Base-by-base conservation (phyloP, 768 basidiomycete genomes). In the Xanthoconium stramineum region DNA sequence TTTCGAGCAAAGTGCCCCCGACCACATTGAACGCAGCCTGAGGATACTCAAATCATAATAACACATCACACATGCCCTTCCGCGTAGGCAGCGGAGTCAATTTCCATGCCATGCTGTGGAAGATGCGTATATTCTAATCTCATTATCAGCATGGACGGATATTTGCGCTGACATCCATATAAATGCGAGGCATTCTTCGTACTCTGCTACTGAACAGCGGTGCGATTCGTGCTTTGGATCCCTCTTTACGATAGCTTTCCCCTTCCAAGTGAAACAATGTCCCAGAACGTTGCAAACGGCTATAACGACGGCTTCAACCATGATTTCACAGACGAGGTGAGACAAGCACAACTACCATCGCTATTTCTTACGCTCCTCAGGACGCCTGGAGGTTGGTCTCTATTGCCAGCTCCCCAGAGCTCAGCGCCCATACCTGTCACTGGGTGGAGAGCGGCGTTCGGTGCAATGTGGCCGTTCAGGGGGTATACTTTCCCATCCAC, bases 251-350 rank as follows among this genome's bases (percentile, higher is more conserved):
- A 39, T n/a, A 55, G 19, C 28, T 29, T 19, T 12, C 32, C 39
- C 30, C 20, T 8, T 46, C 29, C 42, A 50, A 50, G 44, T 19
- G 15, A 48, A 24, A 38, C 38, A 30, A 70, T 70, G 66, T 35
- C 67, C 42, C 65, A 55, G 51, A 60, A 57, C 47, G 11, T 20
- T n/a, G 19, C 58, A n/a, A 57, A 47, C 33, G 11, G 6, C 56
- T 47, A 55, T 35, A 40, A 58, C 19, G 69, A 61, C 43, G 69
- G 66, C 29, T 69, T 47, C 53, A 70, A 70, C 38, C 69, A 66
- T 17, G 52, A 69, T 45, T 69, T 69, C 47, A 70, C 69, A 0
- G 68, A 69, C 44, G 66, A 70, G 61, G 68, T 69, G 50, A 48
- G 51, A 20, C 29, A 30, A 46, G 38, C 44, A n/a, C 10, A 15